Conservation (phyloP, 345 rosid genomes). For the Reutealis trisperma region DNA sequence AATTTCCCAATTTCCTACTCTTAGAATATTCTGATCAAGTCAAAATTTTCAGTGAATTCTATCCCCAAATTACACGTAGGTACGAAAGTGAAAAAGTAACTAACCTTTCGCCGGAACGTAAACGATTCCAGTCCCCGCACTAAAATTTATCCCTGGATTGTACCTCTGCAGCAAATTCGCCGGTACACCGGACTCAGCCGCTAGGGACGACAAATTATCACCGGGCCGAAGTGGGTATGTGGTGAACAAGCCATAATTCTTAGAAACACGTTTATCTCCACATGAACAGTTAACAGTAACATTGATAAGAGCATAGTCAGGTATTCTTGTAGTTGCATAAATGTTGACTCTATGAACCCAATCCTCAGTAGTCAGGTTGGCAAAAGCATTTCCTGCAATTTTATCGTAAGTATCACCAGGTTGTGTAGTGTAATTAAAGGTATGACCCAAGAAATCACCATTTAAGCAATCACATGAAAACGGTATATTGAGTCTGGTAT, state of each 20-base stretch:
- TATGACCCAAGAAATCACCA: slow-evolving; percentile 50
- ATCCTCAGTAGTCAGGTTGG: slow-evolving; percentile 44
- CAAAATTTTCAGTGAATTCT: no score
- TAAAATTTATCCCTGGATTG: slow-evolving; percentile 40
- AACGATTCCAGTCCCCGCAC: slow-evolving; percentile 41
- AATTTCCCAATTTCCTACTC: no score
- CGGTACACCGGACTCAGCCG: slow-evolving; percentile 25
- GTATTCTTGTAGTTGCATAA: slow-evolving; percentile 33
- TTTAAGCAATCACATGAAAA: slow-evolving; percentile 52
- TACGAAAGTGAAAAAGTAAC: neutral
- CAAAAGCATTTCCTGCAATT: slow-evolving; percentile 29
- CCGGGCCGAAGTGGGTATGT: slow-evolving; percentile 44
- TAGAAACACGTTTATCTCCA: slow-evolving; percentile 41
- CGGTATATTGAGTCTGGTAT: slow-evolving; percentile 39
- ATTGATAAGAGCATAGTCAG: slow-evolving; percentile 29
- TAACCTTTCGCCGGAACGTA: slow-evolving; percentile 56
- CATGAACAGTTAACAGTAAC: slow-evolving; percentile 57
- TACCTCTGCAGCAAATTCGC: slow-evolving; percentile 32
- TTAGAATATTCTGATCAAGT: no score
- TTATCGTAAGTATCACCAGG: slow-evolving; percentile 32
- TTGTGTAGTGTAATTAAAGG: slow-evolving; percentile 37
- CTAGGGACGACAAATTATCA: slow-evolving; percentile 35
- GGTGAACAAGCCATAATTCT: slow-evolving; percentile 38
- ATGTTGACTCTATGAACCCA: slow-evolving; percentile 45
- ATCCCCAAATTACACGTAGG: no score